Evolutionary conservation across 352 stramenopile genomes (phyloP).

Genomic region (Phytopythium kandeliae): DNA sequence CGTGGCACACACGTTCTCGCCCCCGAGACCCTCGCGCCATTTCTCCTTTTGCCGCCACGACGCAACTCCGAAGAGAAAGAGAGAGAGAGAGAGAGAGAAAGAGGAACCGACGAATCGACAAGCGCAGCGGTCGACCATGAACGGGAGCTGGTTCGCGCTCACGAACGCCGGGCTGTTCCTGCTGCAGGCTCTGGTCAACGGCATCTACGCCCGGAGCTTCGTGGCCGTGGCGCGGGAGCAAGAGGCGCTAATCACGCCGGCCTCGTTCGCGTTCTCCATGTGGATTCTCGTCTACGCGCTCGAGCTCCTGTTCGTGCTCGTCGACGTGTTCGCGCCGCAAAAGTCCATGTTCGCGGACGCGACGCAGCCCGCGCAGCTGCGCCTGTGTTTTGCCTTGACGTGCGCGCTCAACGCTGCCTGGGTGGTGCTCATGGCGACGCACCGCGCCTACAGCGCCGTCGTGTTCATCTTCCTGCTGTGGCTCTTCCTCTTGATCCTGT

Average conservation of each 20-base stretch:
- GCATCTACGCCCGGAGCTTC: conserved; percentile 54
- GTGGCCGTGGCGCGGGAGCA: conserved; percentile 42
- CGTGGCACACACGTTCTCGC: background rate
- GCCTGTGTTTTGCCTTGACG: conserved; percentile 53
- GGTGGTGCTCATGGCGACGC: conserved; percentile 52
- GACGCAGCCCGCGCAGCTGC: conserved; percentile 55
- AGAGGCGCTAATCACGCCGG: conserved; percentile 68
- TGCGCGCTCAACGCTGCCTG: conserved; percentile 65
- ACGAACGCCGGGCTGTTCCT: conserved; percentile 55
- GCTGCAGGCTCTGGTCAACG: conserved; percentile 60
- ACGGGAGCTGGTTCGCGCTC: conserved; percentile 44
- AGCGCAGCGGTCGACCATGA: conserved; percentile 23
- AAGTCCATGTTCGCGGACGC: conserved; percentile 70
- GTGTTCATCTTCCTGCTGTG: conserved; percentile 65
- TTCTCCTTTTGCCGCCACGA: background rate
- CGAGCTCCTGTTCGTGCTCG: conserved; percentile 52
- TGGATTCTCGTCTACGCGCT: conserved; percentile 70
- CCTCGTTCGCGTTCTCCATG: conserved; percentile 51
- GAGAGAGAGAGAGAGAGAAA: no score
- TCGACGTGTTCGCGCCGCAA: conserved; percentile 58
- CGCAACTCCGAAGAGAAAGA: no score
- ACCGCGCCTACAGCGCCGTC: conserved; percentile 47
- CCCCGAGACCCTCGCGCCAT: background rate
- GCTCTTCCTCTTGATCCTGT: conserved; percentile 67
- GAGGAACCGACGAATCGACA: background rate